Percentiles rank a stretch among this genome's conserved stretches.
phyloP scores from a whole-genome alignment of 2,329 filamentous ascomycete species.

The Tympanopsis confertula region DNA sequence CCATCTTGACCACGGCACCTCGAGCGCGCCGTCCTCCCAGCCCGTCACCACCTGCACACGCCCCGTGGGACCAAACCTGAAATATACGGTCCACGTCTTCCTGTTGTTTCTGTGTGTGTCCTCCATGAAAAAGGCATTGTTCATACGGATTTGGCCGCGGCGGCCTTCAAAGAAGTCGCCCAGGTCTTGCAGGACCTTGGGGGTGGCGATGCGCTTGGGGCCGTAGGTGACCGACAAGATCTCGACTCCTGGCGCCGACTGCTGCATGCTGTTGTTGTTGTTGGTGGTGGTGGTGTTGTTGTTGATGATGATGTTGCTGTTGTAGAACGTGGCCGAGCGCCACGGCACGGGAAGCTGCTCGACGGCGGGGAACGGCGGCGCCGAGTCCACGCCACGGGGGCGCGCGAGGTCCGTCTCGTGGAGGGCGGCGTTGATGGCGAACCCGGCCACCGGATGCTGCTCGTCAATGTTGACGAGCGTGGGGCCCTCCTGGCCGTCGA shows the following conservation, averaged over 20 bases:
- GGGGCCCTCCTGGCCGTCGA: constrained; percentile 10
- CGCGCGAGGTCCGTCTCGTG: constrained; percentile 4
- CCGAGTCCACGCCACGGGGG: constrained; percentile 9
- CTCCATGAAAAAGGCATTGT: constrained; percentile 9
- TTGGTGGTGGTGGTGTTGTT: no score
- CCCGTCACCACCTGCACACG: constrained; percentile 13
- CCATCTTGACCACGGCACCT: constrained; percentile 9
- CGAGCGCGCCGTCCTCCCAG: constrained; percentile 15
- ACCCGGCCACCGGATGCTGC: constrained; percentile 1
- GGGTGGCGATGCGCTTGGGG: constrained; percentile 7
- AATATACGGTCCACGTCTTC: constrained; percentile 10
- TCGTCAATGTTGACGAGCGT: constrained; percentile 3
- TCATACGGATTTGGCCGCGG: constrained; percentile 9
- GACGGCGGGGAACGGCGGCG: constrained; percentile 9
- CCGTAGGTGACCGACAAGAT: constrained; percentile 9
- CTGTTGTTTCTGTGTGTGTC: constrained; percentile 9
- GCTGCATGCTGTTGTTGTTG: no score
- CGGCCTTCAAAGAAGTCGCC: constrained; percentile 9
- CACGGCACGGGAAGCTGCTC: constrained; percentile 10
- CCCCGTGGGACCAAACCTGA: constrained; percentile 7
- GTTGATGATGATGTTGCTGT: constrained; percentile 6
- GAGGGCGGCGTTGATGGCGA: constrained; percentile 6
- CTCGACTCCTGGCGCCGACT: constrained; percentile 10
- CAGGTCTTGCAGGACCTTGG: constrained; percentile 7
- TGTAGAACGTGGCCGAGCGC: constrained; percentile 4